Evolutionary conservation across 495 filamentous ascomycete species (phyloP), one percentile per base, ranked within the genome.

Genomic region (Hypoxylon cercidicola): DNA sequence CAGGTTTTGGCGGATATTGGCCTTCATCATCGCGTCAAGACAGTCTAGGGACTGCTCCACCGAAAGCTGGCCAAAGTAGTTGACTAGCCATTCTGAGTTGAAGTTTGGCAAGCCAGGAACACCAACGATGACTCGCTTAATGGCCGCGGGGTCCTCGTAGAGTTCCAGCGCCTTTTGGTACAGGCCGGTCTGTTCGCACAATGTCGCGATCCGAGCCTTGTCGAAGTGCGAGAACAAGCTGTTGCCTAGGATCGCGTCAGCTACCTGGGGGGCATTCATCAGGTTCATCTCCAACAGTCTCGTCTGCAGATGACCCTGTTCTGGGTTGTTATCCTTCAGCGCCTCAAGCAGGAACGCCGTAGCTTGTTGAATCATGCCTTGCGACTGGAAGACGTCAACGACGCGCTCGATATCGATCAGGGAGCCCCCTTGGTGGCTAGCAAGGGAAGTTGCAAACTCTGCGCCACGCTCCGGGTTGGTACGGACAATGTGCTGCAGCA

Each of bases 221-320:
- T 99, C 94, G 72, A 93, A 99, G 77, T 98, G 86, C 0, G 91
- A 91, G 79, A 99, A 98, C 85, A 99, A 96, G 64, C 97, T 92
- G 68, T 97, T 98, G 44, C 93, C 89, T 43, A 99, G 87, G 65
- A 99, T 98, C 16, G 95, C 95, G 75, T 98, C 95, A 5, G 95
- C 95, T 49, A 99, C 95, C 75, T 98, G 96, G 10, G 95, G 93
- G 0, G 96, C 96, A 71, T 96, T 94, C 74, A 94, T 77, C 57
- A 99, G 81, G 74, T 99, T 99, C 93, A 99, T 98, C 83, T 99
- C 95, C 44, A 99, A 80, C 19, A 99, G 82, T 55, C 93, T 89
- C 34, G 95, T 99, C 76, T 99, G 95, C 46, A 98, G 82, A 66
- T 93, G 87, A 44, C 88, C 94, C 61, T 99, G 93, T 75, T 98